Conservation (phyloP, 1,139 yeast genomes). For the Nakaseomyces glabratus region DNA sequence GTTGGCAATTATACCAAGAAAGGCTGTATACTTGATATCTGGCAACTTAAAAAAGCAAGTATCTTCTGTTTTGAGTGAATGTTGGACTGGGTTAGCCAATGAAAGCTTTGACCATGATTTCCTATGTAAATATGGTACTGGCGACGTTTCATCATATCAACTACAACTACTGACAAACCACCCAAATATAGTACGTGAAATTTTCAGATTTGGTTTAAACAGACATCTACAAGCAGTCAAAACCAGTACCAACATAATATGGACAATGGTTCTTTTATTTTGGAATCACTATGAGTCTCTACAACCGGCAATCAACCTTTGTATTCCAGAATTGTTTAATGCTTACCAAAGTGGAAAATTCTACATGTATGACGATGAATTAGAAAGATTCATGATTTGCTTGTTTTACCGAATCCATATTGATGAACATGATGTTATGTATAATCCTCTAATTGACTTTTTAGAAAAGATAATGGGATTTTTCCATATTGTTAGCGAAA, state of each 20-base stretch:
- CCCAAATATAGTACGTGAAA: conserved; percentile 53
- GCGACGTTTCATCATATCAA: conserved; percentile 64
- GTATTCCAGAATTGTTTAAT: conserved; percentile 25
- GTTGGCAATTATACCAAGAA: conserved; percentile 61
- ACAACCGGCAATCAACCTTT: conserved; percentile 16
- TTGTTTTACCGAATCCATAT: conserved; percentile 19
- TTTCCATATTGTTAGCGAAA: conserved; percentile 56
- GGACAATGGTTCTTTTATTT: conserved; percentile 41
- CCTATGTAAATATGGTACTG: conserved; percentile 46
- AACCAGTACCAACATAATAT: conserved; percentile 59
- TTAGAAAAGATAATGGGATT: conserved; percentile 55
- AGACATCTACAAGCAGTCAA: conserved; percentile 53
- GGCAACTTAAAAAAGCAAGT: conserved; percentile 56
- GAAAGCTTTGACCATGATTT: conserved; percentile 8
- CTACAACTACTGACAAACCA: conserved; percentile 52
- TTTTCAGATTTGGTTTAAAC: conserved; percentile 63
- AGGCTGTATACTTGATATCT: conserved; percentile 58
- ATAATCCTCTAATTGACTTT: conserved; percentile 42
- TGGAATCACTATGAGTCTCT: conserved; percentile 18
- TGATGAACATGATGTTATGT: conserved; percentile 59
- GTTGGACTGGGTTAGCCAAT: conserved; percentile 65
- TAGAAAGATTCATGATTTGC: conserved; percentile 19
- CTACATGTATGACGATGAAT: conserved; percentile 18
- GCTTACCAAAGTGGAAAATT: conserved; percentile 23
- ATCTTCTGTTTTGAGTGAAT: conserved; percentile 45